Percentiles rank a stretch among this genome's conserved stretches.
phyloP scores from a whole-genome alignment of 2,329 filamentous ascomycete species.

The Sporothrix phasma region DNA sequence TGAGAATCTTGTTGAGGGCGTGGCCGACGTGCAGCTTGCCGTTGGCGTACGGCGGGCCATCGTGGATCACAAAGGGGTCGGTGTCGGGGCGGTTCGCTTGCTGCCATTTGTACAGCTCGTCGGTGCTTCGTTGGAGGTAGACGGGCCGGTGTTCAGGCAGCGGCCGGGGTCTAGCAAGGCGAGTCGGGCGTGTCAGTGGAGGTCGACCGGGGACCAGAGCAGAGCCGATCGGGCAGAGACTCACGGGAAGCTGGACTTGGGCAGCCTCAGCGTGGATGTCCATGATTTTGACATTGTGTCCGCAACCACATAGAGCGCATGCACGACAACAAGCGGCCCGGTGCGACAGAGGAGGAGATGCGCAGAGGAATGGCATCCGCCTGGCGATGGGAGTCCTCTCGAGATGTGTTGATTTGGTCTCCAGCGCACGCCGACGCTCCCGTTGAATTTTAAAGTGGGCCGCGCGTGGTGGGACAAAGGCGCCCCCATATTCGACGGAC shows the following conservation, averaged over 20 bases:
- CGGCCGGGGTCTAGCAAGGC: slow-evolving; percentile 39
- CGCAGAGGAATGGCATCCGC: neutral
- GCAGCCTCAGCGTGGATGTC: slow-evolving; percentile 65
- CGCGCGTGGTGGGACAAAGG: neutral
- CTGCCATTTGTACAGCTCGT: slow-evolving; percentile 89
- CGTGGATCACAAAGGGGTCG: slow-evolving; percentile 70
- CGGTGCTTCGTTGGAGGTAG: slow-evolving; percentile 68
- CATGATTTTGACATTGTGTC: slow-evolving; percentile 47
- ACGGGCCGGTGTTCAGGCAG: slow-evolving; percentile 38
- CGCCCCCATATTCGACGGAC: neutral
- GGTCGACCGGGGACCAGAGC: neutral
- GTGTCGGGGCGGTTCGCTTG: slow-evolving; percentile 41
- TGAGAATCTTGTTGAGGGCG: slow-evolving; percentile 92
- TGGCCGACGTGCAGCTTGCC: slow-evolving; percentile 85
- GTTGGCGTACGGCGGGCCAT: slow-evolving; percentile 96
- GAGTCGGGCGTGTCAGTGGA: neutral
- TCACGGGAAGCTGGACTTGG: slow-evolving; percentile 64
- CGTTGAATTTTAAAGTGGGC: slow-evolving; percentile 12
- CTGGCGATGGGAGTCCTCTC: neutral
- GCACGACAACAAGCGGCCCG: neutral
- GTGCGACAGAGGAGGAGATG: neutral
- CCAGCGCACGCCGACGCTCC: neutral
- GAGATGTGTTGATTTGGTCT: neutral
- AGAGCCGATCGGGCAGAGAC: too few relatives aligned
- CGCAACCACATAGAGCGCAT: slow-evolving; percentile 8